Percentiles rank a stretch among this genome's conserved stretches.
These are phyloP conservation scores for Rutidosis leptorrhynchoides DNA, from an alignment of 129 eudicot genomes.

Conservation along the genomic window DNA sequence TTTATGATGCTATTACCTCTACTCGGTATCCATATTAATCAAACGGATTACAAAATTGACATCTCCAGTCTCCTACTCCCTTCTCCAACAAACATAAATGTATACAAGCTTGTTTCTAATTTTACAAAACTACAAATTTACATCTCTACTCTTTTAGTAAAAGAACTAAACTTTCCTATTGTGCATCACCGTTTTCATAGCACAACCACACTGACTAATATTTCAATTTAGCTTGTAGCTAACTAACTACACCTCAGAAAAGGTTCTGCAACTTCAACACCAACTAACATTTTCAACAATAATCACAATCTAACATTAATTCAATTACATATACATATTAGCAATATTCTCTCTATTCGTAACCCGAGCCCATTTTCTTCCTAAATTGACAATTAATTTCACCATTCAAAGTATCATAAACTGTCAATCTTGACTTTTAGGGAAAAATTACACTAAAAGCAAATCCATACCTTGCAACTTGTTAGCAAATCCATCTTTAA, in stretches of 20 bases:
- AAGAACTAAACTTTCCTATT: not conserved
- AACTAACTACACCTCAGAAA: no score
- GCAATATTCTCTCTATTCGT: not conserved
- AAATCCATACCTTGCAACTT: conserved; percentile 90
- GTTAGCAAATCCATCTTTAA: conserved; percentile 68
- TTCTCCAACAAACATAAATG: not conserved
- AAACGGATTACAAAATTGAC: no score
- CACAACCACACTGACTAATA: no score
- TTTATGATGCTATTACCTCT: not conserved
- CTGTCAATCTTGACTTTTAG: not conserved
- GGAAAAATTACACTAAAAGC: not conserved
- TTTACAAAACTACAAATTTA: no score
- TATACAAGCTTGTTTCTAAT: not conserved
- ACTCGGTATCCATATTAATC: not conserved
- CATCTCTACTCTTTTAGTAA: not conserved
- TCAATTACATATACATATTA: no score
- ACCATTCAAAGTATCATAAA: conserved; percentile 1
- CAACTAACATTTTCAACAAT: not conserved
- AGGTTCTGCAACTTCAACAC: no score
- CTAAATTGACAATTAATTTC: conserved; percentile 5
- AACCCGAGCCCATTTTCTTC: not conserved
- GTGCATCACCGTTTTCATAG: not conserved
- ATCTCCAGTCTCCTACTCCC: not conserved
- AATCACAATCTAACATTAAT: no score
- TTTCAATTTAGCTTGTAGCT: no score